These are phyloP conservation scores for Ceratobasidium sp. DNA, from an alignment of 1,284 basidiomycete species.

Conservation along the genomic window DNA sequence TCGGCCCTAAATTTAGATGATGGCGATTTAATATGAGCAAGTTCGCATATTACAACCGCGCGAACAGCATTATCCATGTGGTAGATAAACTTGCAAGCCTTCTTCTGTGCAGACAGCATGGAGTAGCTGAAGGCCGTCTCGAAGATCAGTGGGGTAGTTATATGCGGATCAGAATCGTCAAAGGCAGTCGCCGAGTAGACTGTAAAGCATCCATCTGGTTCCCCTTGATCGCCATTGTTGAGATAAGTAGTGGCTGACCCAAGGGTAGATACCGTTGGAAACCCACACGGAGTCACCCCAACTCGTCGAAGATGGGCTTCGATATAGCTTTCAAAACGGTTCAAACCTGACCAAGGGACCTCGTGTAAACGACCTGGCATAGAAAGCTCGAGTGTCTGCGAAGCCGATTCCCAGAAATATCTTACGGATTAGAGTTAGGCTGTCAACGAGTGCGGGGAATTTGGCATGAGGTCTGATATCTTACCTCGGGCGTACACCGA, in stretches of 20 bases:
- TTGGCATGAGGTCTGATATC: not conserved
- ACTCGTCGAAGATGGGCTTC: not conserved
- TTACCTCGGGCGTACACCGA: not conserved
- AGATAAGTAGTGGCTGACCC: not conserved
- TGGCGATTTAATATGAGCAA: not conserved
- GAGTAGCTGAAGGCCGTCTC: not conserved
- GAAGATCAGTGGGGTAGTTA: not conserved
- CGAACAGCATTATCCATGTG: not conserved
- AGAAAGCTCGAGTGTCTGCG: not conserved
- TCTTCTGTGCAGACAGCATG: not conserved
- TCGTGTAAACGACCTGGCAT: not conserved
- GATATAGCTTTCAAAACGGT: not conserved
- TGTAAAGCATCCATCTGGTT: not conserved
- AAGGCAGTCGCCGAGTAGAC: not conserved
- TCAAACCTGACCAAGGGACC: not conserved
- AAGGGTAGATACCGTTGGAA: not conserved
- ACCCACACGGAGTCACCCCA: not conserved
- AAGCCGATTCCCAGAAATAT: not conserved
- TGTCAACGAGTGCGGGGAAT: not conserved
- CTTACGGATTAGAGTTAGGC: not conserved
- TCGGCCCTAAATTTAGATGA: not conserved
- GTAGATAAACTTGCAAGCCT: not conserved
- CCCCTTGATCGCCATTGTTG: not conserved
- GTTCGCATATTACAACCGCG: not conserved
- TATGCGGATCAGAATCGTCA: no score